Evolutionary conservation across 192 early-diverging fungal genomes (phyloP), one percentile per base, ranked within the genome.

Genomic region (Rhizoclosmatium sp.): DNA sequence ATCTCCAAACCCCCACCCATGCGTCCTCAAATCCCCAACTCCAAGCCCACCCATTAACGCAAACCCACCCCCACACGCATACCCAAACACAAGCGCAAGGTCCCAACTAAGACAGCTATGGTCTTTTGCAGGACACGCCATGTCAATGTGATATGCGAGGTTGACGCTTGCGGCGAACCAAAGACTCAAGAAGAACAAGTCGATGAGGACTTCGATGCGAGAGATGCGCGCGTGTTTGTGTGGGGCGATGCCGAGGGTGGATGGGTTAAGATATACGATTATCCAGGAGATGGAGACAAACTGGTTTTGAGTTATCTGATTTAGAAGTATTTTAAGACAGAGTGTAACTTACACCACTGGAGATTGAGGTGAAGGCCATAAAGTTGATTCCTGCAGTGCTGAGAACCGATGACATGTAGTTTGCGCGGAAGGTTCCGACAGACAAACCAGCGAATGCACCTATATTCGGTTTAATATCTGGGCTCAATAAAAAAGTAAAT

Each of bases 251-350:
- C 80, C 79, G 62, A 85, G 79, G 51, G 71, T 82, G 12, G 85
- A 78, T 19, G 86, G 86, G 62, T 85, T 81, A 51, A 71, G 78
- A 78, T 87, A 87, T 14, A 86, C 82, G 10, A 87, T n/a, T 45
- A 87, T 75, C 78, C 83, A 82, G 19, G 85, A 67, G 66, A 86
- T 82, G 3, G 86, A 87, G 41, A 85, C 74, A 46, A 87, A 86
- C 86, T 86, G 44, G 16, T n/a, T n/a, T n/a, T n/a, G n/a, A n/a
- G n/a, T n/a, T n/a, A n/a, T n/a, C n/a, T n/a, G 21, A 45, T 62
- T 40, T 19, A 9, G 39, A 45, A n/a, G n/a, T n/a, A n/a, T n/a
- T n/a, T n/a, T n/a, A n/a, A n/a, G n/a, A n/a, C n/a, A n/a, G n/a
- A n/a, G n/a, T n/a, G 10, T 23, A 48, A 23, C 9, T 16, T 42